Base-by-base conservation (phyloP, 805 yeast genomes). In the Wickerhamomyces chambardii region DNA sequence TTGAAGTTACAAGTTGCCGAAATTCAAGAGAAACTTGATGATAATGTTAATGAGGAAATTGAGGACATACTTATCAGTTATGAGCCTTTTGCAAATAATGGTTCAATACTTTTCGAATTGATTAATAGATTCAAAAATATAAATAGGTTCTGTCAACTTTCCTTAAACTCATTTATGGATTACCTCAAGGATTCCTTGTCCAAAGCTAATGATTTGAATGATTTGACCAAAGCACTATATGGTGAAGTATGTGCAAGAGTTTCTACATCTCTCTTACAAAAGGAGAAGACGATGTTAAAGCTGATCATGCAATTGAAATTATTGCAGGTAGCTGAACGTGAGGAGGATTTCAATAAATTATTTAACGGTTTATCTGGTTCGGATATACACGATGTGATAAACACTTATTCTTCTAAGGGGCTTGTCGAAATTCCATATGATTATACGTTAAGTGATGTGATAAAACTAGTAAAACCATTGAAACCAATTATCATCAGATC, bases 1-100 rank as follows among this genome's bases (percentile, higher is more conserved):
- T 56, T 90, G 34, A 89, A 90, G 49, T 40, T 50, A 1, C 87
- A 87, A 44, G 63, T 94, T 0, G 44, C 42, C 0, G 66, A 67
- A 15, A 68, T 85, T 14, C 69, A 71, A 27, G 36, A 37, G 2
- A 77, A 79, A 48, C 64, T 83, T 38, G 45, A 42, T 2, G 78
- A 78, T 36, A 73, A 89, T 6, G 72, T 85, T 4, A 70, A 85
- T 64, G 53, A 44, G 1, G 63, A 69, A 4, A 73, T 84, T 14
- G 77, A 75, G 6, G 50, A 49, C 3, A 62, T 71, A 2, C 56
- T 76, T 36, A 54, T 54, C 7, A 50, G 60, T 22, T 86, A 70
- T 46, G 50, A 57, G 15, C 70, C 75, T 1, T 56, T 84, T 12
- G 85, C 92, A 0, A 46, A 48, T 4, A 71, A 69, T 32, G 69